Evolutionary conservation across 192 early-diverging fungal genomes (phyloP).

Genomic region (Phycomyces nitens): DNA sequence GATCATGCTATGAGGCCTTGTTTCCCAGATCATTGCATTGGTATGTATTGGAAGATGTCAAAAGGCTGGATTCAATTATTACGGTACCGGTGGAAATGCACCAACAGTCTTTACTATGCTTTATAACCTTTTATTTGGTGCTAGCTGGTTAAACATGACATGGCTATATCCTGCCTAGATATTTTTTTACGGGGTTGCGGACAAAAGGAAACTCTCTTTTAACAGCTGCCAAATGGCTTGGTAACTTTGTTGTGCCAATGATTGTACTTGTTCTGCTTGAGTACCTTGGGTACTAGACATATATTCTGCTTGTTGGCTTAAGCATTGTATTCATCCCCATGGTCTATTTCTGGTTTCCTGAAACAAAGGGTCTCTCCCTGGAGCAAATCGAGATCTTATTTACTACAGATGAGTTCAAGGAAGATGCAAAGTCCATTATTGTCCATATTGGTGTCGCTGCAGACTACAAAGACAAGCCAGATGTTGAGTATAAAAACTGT

Average conservation of each 20-base stretch:
- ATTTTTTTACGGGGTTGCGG: conserved; percentile 66
- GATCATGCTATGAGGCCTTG: conserved; percentile 61
- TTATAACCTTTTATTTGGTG: conserved; percentile 67
- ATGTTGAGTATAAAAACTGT: no score
- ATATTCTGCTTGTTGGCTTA: conserved; percentile 54
- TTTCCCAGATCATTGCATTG: conserved; percentile 30
- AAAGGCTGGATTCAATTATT: conserved; percentile 7
- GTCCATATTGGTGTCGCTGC: no score
- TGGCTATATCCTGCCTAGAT: conserved; percentile 82
- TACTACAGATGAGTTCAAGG: conserved; percentile 21
- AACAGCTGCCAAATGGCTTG: conserved; percentile 79
- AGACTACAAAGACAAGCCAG: no score
- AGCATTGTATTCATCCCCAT: conserved; percentile 45
- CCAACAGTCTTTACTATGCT: conserved; percentile 58
- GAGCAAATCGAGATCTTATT: conserved; percentile 53
- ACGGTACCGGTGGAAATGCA: conserved; percentile 25
- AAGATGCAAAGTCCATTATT: conserved; percentile 10
- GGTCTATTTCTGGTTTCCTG: conserved; percentile 68
- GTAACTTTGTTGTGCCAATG: conserved; percentile 64
- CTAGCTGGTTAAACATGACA: conserved; percentile 73
- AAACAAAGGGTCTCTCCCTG: conserved; percentile 76
- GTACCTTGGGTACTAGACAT: conserved; percentile 49
- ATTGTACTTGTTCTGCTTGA: conserved; percentile 61
- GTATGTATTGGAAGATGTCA: conserved; percentile 29
- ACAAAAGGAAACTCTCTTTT: conserved; percentile 70